Conservation (phyloP, 176 grass and related monocot species). For the Eleusine coracana region DNA sequence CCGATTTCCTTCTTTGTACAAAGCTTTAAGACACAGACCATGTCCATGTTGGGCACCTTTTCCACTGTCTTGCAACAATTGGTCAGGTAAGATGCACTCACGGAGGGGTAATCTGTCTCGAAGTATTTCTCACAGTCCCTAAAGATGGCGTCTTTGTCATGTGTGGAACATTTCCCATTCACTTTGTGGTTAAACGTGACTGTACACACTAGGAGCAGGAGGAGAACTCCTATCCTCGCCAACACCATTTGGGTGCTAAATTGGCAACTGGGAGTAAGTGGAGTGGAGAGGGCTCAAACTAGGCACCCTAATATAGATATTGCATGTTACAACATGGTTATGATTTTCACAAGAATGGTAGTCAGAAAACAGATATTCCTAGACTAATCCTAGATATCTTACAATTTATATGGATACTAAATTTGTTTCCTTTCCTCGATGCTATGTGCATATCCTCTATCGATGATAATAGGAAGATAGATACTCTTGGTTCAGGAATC, state of each 20-base stretch:
- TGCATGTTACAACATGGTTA: background rate
- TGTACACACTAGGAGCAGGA: background rate
- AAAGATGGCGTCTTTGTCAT: background rate
- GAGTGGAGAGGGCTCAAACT: background rate
- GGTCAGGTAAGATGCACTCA: background rate
- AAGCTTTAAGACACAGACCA: background rate
- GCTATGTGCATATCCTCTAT: background rate
- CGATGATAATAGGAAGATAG: background rate
- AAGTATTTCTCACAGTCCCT: background rate
- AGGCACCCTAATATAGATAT: background rate
- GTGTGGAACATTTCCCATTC: background rate
- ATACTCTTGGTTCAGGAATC: background rate
- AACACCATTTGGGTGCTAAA: background rate
- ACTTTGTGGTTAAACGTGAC: background rate
- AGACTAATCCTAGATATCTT: background rate
- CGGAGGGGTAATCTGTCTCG: background rate
- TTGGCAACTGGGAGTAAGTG: background rate
- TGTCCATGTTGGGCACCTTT: background rate
- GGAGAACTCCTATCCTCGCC: background rate
- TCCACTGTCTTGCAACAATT: background rate
- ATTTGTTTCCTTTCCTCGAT: background rate
- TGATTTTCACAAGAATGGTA: background rate
- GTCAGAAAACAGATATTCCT: background rate
- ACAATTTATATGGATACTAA: background rate
- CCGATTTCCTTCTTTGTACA: background rate